Conservation (phyloP, 192 early-diverging fungal species). For the Coemansia sp. region DNA sequence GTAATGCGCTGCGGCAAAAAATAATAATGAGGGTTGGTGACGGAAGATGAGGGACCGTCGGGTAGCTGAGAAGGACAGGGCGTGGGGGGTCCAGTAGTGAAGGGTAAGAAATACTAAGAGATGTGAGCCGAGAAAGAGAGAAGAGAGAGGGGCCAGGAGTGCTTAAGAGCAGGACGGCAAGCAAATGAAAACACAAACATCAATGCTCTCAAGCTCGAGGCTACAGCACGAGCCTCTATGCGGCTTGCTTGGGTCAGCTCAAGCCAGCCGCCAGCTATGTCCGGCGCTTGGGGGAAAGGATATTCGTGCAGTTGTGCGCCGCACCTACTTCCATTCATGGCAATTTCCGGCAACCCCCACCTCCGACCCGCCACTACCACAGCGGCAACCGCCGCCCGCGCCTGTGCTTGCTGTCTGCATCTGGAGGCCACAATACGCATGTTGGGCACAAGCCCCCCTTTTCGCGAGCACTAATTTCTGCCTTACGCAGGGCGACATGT, state of each 20-base stretch:
- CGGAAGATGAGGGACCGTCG: not conserved
- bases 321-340: not conserved
- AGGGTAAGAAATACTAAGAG: slow-evolving; percentile 1
- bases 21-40: not conserved
- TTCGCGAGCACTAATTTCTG: not conserved
- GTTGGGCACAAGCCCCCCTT: not conserved
- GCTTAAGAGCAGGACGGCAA: slow-evolving; percentile 11
- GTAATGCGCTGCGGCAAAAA: not conserved
- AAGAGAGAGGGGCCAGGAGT: slow-evolving; percentile 5
- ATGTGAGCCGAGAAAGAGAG: not conserved
- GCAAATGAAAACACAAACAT: slow-evolving; percentile 6
- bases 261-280: not conserved
- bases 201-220: not conserved
- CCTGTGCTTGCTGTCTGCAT: not conserved
- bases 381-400: not conserved
- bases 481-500: not conserved
- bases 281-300: not conserved
- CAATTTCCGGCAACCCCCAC: slow-evolving; percentile 1
- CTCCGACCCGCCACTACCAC: not conserved
- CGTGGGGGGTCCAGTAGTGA: not conserved
- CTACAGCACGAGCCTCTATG: not conserved
- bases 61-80: not conserved
- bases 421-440: not conserved
- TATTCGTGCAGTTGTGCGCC: not conserved
- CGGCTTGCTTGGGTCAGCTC: slow-evolving; percentile 2